Conservation (phyloP, 352 stramenopile species). For the Saprolegnia parasitica region DNA sequence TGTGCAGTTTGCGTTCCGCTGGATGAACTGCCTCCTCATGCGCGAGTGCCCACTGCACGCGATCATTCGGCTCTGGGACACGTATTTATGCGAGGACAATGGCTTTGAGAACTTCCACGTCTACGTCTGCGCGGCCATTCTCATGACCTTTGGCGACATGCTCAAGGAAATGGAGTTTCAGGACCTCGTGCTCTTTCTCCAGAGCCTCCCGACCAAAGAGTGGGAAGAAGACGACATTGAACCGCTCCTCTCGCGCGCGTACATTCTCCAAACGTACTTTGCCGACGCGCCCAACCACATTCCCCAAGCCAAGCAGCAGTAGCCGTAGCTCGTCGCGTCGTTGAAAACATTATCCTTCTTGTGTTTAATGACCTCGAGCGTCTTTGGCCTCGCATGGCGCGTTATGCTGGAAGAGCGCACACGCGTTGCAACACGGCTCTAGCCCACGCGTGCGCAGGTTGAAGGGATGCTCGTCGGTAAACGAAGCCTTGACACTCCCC, state of each 20-base stretch:
- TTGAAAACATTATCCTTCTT: too few species aligned
- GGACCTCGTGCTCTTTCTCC: conserved; percentile 94
- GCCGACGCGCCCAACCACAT: conserved; percentile 77
- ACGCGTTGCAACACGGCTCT: too few species aligned
- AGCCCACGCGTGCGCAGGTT: too few species aligned
- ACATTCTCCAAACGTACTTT: conserved; percentile 91
- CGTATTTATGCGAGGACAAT: conserved; percentile 97
- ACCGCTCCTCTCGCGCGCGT: conserved; percentile 96
- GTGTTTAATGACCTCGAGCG: too few species aligned
- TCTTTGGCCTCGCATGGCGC: too few species aligned
- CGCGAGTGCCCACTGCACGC: conserved; percentile 93
- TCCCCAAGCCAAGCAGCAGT: conserved; percentile 9
- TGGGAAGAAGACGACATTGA: conserved; percentile 98
- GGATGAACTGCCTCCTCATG: conserved; percentile 99
- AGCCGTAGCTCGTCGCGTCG: neutral
- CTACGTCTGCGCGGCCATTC: conserved; percentile 98
- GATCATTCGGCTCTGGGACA: conserved; percentile 98
- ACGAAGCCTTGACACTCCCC: too few species aligned
- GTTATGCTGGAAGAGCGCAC: too few species aligned
- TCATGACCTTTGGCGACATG: conserved; percentile 95
- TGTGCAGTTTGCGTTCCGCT: conserved; percentile 99
- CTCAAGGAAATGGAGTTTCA: conserved; percentile 97
- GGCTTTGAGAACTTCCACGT: conserved; percentile 99
- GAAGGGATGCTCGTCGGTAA: too few species aligned
- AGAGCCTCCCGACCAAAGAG: conserved; percentile 95